Evolutionary conservation across 768 basidiomycete genomes (phyloP), one percentile per base, ranked within the genome.

Genomic region (Boletus huronensis): DNA sequence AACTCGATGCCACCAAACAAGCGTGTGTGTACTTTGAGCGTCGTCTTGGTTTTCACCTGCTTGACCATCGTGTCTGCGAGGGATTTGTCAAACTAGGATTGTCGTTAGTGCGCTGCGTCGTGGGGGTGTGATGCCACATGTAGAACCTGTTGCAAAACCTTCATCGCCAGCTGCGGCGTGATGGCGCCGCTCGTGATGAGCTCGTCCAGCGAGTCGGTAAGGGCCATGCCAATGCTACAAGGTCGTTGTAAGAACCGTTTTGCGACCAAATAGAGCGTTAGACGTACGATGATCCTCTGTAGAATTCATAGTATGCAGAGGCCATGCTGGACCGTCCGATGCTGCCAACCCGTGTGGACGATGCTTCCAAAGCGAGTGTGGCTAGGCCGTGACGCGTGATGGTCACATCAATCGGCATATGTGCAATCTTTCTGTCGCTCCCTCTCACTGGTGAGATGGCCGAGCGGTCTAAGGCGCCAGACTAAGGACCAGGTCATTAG

Each of bases 141-240:
- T n/a, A 53, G 58, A 62, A 97, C 96, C 90, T 98, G 96, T 68
- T 90, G 88, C 54, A 98, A 74, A n/a, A 97, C 93, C 73, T 96
- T 92, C 88, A 98, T 93, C n/a, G 96, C 97, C 62, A 98, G 72
- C 75, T 98, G 96, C 13, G 96, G 96, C 19, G 94, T 96, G 65
- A 99, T 99, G 47, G 91, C 85, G 2, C 96, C 96, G 66, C 88
- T 90, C 43, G 94, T 96, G 64, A 99, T 98, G 61, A 99, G 83
- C 75, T 98, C 96, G 75, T 99, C 97, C 64, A 99, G 83, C 60
- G 96, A 94, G 77, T 99, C 97, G 14, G 95, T 96, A 48, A 99
- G 80, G 49, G 96, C 93, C 82, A 94, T 92, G 48, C 97, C 97
- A 72, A 98, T 93, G 60, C 97, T 98, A 68, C 32, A 53, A 40